Evolutionary conservation across 805 yeast genomes (phyloP).

Genomic region (Ogataea parapolymorpha): DNA sequence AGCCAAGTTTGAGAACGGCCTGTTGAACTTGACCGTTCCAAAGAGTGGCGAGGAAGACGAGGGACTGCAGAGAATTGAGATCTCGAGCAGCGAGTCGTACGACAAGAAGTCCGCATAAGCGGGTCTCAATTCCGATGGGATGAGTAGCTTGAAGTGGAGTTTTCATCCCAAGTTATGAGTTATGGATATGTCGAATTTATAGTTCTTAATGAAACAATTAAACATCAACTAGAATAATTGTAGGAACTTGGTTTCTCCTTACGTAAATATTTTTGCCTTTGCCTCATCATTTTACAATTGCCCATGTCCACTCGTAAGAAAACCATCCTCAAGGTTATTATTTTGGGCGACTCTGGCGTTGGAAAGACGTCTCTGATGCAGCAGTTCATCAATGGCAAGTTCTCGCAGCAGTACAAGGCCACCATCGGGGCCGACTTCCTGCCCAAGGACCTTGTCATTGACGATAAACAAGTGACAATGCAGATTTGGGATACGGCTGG

Average conservation of each 20-base stretch:
- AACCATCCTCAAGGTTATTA: conserved; percentile 79
- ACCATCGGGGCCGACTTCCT: conserved; percentile 97
- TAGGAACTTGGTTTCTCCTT: background rate
- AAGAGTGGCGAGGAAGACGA: conserved; percentile 26
- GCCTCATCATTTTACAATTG: conserved; percentile 1
- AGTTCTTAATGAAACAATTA: too few relatives aligned
- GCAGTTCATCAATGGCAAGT: conserved; percentile 92
- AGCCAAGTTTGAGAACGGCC: conserved; percentile 46
- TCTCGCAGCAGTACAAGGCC: conserved; percentile 93
- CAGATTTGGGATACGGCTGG: conserved; percentile 99
- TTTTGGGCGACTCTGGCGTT: conserved; percentile 95
- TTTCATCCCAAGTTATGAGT: background rate
- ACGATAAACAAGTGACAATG: conserved; percentile 75
- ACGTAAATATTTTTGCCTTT: conserved; percentile 2
- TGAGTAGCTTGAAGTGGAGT: background rate
- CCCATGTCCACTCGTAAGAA: conserved; percentile 50
- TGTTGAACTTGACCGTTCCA: conserved; percentile 38
- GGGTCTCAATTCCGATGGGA: background rate
- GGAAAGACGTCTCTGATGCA: conserved; percentile 98
- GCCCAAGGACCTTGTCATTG: conserved; percentile 84
- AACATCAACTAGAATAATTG: too few relatives aligned
- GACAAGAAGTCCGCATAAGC: background rate
- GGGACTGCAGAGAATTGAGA: conserved; percentile 23
- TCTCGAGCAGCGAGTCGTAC: conserved; percentile 6
- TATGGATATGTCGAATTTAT: background rate